Percentiles rank a stretch among this genome's conserved stretches.
Conservation (phyloP, 2,329 filamentous ascomycete genomes). For the Dichotomopilus funicola region DNA sequence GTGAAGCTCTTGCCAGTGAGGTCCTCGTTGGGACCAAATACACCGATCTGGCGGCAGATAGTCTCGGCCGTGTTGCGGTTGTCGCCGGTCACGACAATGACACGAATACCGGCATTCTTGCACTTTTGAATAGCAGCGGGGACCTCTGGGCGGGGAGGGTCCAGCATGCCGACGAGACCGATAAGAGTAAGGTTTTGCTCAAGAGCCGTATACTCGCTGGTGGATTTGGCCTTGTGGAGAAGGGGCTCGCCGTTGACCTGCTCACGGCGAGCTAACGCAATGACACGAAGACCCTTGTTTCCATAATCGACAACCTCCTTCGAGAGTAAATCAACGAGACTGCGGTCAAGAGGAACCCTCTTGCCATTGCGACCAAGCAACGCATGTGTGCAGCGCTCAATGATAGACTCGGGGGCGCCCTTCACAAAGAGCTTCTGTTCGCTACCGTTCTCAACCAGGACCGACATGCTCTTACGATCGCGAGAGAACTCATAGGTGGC, state of each 20-base stretch:
- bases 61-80: slow-evolving; percentile 97
- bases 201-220: slow-evolving; percentile 74
- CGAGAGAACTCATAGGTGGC: slow-evolving; percentile 95
- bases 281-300: slow-evolving; percentile 86
- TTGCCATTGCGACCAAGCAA: slow-evolving; percentile 73
- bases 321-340: slow-evolving; percentile 62
- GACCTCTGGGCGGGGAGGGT: slow-evolving; percentile 91
- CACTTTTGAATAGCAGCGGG: slow-evolving; percentile 80
- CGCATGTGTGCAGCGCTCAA: slow-evolving; percentile 83
- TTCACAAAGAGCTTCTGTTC: slow-evolving; percentile 85
- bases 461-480: slow-evolving; percentile 99
- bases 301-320: slow-evolving; percentile 85
- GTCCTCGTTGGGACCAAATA: slow-evolving; percentile 77
- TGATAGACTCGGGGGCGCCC: slow-evolving; percentile 88
- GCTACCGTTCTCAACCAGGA: slow-evolving; percentile 66
- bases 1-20: slow-evolving; percentile 90
- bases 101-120: slow-evolving; percentile 86
- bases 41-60: slow-evolving; percentile 93
- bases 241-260: slow-evolving; percentile 66
- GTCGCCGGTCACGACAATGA: slow-evolving; percentile 97
- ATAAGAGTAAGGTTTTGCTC: slow-evolving; percentile 94
- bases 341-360: slow-evolving; percentile 63
- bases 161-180: slow-evolving; percentile 91
- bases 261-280: slow-evolving; percentile 81
- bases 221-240: slow-evolving; percentile 68